A percentile compares a stretch with the other conserved stretches of the same genome.
Evolutionary conservation across 768 basidiomycete species (phyloP).

Genomic region (Tricholoma sp.): DNA sequence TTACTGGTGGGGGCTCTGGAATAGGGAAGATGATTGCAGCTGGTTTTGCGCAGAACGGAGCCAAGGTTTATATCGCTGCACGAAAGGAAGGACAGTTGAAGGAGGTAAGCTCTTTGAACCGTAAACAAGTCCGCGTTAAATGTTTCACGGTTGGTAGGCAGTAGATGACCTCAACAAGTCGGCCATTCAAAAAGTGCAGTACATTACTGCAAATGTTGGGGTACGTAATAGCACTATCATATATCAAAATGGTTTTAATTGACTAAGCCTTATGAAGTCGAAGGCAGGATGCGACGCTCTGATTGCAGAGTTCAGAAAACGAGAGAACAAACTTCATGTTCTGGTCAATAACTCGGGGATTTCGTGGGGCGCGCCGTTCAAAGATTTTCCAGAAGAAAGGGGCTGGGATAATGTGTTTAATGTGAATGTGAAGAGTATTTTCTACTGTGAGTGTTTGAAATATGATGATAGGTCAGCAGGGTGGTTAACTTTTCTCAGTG

Average conservation of each 20-base stretch:
- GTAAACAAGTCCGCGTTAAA: not conserved
- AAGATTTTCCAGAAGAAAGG: slow-evolving; percentile 70
- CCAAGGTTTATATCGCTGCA: slow-evolving; percentile 85
- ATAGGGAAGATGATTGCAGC: slow-evolving; percentile 83
- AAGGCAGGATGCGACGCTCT: slow-evolving; percentile 78
- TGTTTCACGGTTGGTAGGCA: slow-evolving; percentile 28
- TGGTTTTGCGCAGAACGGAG: slow-evolving; percentile 80
- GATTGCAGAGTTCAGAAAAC: slow-evolving; percentile 59
- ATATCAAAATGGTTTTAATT: not conserved
- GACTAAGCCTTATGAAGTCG: slow-evolving; percentile 34
- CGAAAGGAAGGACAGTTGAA: slow-evolving; percentile 76
- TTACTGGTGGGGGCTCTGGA: slow-evolving; percentile 81
- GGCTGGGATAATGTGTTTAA: slow-evolving; percentile 84
- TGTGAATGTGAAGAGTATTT: slow-evolving; percentile 82
- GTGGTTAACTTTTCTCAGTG: slow-evolving; percentile 29
- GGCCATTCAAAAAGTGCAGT: slow-evolving; percentile 58
- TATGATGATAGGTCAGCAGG: not conserved
- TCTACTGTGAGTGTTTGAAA: slow-evolving; percentile 54
- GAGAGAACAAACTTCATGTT: slow-evolving; percentile 71
- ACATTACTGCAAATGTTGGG: slow-evolving; percentile 68
- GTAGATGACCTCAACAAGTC: slow-evolving; percentile 55
- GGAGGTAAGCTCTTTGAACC: slow-evolving; percentile 41
- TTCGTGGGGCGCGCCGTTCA: slow-evolving; percentile 70
- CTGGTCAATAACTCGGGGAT: slow-evolving; percentile 82
- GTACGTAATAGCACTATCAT: slow-evolving; percentile 43